Evolutionary conservation across 495 filamentous ascomycete genomes (phyloP), one percentile per base, ranked within the genome.

Genomic region (Paragyromitra xinjiangensis): DNA sequence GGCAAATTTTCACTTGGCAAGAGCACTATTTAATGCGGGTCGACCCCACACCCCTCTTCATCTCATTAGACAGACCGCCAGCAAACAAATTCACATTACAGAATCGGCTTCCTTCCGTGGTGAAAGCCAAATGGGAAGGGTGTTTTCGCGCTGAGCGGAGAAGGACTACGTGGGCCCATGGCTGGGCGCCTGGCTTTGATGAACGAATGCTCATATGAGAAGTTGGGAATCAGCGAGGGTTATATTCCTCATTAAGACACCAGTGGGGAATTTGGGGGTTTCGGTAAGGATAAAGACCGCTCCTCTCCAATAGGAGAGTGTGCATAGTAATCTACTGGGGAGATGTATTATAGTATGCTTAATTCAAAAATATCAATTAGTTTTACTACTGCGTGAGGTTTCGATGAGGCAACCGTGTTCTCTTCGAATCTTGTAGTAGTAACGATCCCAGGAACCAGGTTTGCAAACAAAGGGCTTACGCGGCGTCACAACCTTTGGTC

Each of bases 171-270:
- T 50, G 51, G 75, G 59, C 68, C 69, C 66, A 70, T 70, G 71
- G 78, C 78, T 82, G 80, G 80, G 80, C 80, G 65, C 80, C 80
- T 75, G 80, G 63, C 77, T 78, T 79, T 66, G 67, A 82, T 70
- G 77, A 64, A 70, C 58, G 26, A 44, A 65, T 65, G 39, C 61
- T 66, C 78, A 68, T 42, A 63, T 73, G 80, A 82, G 66, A 74
- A 81, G 73, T 72, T 82, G 66, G 80, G 80, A 82, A 82, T 82
- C 80, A 81, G 80, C 71, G 64, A 69, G 56, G 80, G 79, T 75
- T 55, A 81, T 81, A 82, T 79, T 64, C 58, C 34, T 50, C 39
- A 16, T 58, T 73, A 9, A 11, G n/a, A 64, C 11, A 26, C 22
- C 7, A 55, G 50, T 37, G 55, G 26, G 34, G 50, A 59, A 19